These are phyloP conservation scores for Pythium periplocum DNA, from an alignment of 352 stramenopile genomes.

Conservation along the genomic window DNA sequence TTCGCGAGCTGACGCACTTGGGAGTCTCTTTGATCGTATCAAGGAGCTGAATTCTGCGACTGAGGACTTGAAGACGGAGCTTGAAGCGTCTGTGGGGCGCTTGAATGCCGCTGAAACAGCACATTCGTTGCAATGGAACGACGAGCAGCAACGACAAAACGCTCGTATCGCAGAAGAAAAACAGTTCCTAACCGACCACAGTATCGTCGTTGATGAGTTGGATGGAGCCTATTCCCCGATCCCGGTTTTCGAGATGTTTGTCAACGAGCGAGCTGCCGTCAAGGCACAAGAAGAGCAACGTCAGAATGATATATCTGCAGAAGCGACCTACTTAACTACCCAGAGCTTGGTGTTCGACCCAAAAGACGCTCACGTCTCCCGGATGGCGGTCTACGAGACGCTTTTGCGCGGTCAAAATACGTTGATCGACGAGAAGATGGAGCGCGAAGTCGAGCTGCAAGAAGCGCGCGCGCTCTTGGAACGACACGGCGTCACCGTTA, in stretches of 20 bases:
- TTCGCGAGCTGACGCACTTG: no score
- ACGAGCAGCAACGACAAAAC: background rate
- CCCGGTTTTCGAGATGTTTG: slow-evolving; percentile 3
- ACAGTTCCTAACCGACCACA: slow-evolving; percentile 2
- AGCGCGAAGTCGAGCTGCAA: slow-evolving; percentile 32
- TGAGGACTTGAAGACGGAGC: no score
- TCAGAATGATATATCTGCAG: slow-evolving; percentile 1
- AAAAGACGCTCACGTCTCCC: slow-evolving; percentile 9
- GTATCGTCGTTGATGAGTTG: slow-evolving; percentile 3
- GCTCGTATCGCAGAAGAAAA: slow-evolving; percentile 1
- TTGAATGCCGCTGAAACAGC: no score
- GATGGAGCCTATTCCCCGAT: slow-evolving; percentile 1
- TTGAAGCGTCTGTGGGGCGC: no score
- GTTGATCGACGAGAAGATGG: slow-evolving; percentile 57
- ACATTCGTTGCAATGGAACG: no score
- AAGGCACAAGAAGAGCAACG: background rate
- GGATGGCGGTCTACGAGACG: slow-evolving; percentile 32
- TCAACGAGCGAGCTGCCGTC: background rate
- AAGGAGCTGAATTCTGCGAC: no score
- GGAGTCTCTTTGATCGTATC: no score
- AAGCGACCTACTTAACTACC: slow-evolving; percentile 8
- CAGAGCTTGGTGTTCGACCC: slow-evolving; percentile 15
- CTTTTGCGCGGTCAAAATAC: slow-evolving; percentile 39
- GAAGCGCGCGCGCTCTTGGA: slow-evolving; percentile 29
- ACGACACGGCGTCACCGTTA: slow-evolving; percentile 19